Evolutionary conservation across 1,284 basidiomycete genomes (phyloP).

Genomic region (Xanthoconium separans): DNA sequence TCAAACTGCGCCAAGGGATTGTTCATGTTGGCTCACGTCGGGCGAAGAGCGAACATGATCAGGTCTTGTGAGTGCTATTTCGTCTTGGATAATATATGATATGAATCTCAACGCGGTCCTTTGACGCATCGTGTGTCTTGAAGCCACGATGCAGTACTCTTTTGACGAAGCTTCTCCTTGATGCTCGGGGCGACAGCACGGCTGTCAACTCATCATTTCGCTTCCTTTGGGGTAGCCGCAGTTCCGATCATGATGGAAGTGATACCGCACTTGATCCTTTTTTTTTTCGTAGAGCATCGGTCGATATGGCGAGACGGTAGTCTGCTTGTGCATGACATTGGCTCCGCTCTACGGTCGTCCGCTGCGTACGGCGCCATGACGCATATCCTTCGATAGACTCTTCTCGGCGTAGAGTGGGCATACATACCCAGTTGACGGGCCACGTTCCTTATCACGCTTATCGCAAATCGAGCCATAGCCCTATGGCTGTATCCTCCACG

Average conservation of each 20-base stretch:
- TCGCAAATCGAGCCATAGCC: neutral
- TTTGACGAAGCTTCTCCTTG: neutral
- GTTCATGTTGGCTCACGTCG: neutral
- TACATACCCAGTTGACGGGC: neutral
- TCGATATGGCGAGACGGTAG: conserved; percentile 36
- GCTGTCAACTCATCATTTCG: conserved; percentile 41
- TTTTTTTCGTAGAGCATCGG: conserved; percentile 38
- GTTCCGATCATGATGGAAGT: neutral
- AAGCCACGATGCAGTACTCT: conserved; percentile 27
- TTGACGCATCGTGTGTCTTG: conserved; percentile 27
- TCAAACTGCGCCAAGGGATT: neutral
- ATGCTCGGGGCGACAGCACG: conserved; percentile 28
- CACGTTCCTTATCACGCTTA: neutral
- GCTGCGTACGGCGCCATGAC: conserved; percentile 37
- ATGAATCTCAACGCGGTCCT: neutral
- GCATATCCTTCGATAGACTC: conserved; percentile 3
- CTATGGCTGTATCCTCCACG: conserved; percentile 1
- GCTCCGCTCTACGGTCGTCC: conserved; percentile 35
- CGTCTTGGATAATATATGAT: neutral
- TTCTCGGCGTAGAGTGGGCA: neutral
- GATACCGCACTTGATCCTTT: neutral
- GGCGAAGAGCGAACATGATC: conserved; percentile 29
- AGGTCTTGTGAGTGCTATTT: conserved; percentile 19
- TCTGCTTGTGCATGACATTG: conserved; percentile 27
- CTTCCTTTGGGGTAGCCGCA: conserved; percentile 32